These are phyloP conservation scores for Zoysia japonica DNA, from an alignment of 176 grass and related monocot genomes.

Conservation along the genomic window DNA sequence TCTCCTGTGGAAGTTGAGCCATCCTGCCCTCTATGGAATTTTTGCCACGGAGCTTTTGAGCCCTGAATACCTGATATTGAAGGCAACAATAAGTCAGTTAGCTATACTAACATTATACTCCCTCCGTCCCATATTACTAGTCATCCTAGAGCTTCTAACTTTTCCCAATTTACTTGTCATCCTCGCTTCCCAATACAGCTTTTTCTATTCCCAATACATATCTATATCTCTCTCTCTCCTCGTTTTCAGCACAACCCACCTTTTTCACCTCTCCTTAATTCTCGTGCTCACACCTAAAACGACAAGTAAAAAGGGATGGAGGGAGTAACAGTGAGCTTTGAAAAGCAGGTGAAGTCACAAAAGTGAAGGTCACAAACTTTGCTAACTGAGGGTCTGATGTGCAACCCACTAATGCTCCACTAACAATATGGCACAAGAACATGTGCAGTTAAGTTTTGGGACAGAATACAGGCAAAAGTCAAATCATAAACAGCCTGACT, in stretches of 20 bases:
- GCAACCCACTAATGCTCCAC: neutral
- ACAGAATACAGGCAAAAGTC: neutral
- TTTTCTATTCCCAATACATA: too few relatives aligned
- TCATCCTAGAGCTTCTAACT: too few relatives aligned
- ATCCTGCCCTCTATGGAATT: conserved; percentile 34
- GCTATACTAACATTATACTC: neutral
- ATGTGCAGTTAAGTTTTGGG: neutral
- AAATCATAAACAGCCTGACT: neutral
- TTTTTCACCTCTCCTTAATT: too few relatives aligned
- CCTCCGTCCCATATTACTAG: too few relatives aligned
- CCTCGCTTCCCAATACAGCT: too few relatives aligned
- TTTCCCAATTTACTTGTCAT: too few relatives aligned
- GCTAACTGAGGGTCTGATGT: neutral
- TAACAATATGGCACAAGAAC: neutral
- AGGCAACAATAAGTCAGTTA: conserved; percentile 1
- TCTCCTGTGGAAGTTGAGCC: conserved; percentile 32
- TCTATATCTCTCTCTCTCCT: too few relatives aligned
- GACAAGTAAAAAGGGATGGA: too few relatives aligned
- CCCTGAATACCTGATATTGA: conserved; percentile 47
- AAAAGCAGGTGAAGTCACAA: neutral
- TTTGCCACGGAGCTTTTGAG: conserved; percentile 34
- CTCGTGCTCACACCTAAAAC: too few relatives aligned
- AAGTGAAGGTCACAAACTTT: neutral
- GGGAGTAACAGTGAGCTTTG: neutral
- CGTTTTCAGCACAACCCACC: too few relatives aligned